Base-by-base conservation (phyloP, 805 yeast genomes). In the Ogataea pignaliae region DNA sequence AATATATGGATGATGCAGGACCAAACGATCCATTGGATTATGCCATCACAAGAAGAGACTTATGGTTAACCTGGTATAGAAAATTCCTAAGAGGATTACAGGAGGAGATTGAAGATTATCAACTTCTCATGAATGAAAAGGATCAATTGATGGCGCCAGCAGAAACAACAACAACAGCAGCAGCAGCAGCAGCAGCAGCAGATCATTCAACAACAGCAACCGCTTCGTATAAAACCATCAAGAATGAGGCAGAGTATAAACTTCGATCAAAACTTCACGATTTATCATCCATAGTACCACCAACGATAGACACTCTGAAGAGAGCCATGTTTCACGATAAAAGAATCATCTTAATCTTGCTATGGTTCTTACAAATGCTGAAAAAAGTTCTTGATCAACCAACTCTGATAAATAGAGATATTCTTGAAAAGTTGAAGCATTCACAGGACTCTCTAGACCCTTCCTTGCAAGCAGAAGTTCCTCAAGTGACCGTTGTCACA, bases 1-100 rank as follows among this genome's bases (percentile, higher is more conserved):
- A 62, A 36, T 62, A 59, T 36, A 58, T 59, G 61, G 60, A 62
- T 39, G 64, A 63, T n/a, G 46, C 65, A 10, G 64, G 58, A 33
- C 38, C 46, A 33, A 57, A 61, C 41, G 69, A 64, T 42, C 58
- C 65, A 0, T 39, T 64, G n/a, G 50, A 48, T 21, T 62, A 56
- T 43, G 64, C 69, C 9, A 43, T 59, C 12, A 55, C 63, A 4
- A 48, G 69, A 46, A 52, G 60, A 21, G 63, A 61, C 34, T 43
- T 63, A 15, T 64, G 61, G 61, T 45, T 53, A 11, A 46, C 53
- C 7, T 63, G 67, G 66, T 52, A 58, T 45, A 41, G 41, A 30
- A 54, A 53, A 45, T 51, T 48, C 30, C 47, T 64, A 10, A 39
- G 30, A 5, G 46, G 44, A 2, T 35, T 59, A 12, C 45, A 49